These are phyloP conservation scores for Pseudogymnoascus sp. DNA, from an alignment of 2,329 filamentous ascomycete genomes.

Conservation along the genomic window DNA sequence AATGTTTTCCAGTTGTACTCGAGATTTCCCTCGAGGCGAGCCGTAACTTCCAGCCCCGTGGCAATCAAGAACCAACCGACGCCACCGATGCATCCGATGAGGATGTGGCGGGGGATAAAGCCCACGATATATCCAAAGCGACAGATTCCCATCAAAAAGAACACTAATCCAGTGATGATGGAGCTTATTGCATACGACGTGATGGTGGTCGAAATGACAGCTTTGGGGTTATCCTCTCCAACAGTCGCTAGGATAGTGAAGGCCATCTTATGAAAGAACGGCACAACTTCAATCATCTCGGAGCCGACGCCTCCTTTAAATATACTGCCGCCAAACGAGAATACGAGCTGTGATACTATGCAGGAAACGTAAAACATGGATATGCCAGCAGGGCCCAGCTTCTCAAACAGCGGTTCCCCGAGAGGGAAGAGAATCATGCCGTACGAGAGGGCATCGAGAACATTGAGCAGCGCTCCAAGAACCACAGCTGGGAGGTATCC, in stretches of 20 bases:
- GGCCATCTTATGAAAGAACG: slow-evolving; percentile 98
- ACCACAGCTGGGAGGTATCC: slow-evolving; percentile 78
- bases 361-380: slow-evolving; percentile 99
- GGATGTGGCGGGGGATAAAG: slow-evolving; percentile 92
- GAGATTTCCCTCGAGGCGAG: slow-evolving; percentile 76
- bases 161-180: slow-evolving; percentile 81
- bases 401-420: slow-evolving; percentile 75
- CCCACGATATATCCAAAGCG: slow-evolving; percentile 87
- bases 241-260: slow-evolving; percentile 74
- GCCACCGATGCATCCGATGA: slow-evolving; percentile 95
- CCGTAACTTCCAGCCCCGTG: slow-evolving; percentile 90
- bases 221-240: slow-evolving; percentile 72
- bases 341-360: slow-evolving; percentile 86
- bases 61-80: slow-evolving; percentile 91
- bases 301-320: slow-evolving; percentile 91
- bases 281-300: slow-evolving; percentile 97
- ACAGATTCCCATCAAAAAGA: slow-evolving; percentile 84
- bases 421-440: slow-evolving; percentile 95
- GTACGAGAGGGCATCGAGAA: slow-evolving; percentile 91
- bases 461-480: slow-evolving; percentile 81
- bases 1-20: slow-evolving; percentile 74
- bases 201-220: slow-evolving; percentile 90
- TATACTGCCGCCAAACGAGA: slow-evolving; percentile 74
- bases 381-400: slow-evolving; percentile 85
- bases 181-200: slow-evolving; percentile 85